Percentiles rank a stretch among this genome's conserved stretches.
Conservation (phyloP, 257 asterid genomes). For the Penstemon eatonii region DNA sequence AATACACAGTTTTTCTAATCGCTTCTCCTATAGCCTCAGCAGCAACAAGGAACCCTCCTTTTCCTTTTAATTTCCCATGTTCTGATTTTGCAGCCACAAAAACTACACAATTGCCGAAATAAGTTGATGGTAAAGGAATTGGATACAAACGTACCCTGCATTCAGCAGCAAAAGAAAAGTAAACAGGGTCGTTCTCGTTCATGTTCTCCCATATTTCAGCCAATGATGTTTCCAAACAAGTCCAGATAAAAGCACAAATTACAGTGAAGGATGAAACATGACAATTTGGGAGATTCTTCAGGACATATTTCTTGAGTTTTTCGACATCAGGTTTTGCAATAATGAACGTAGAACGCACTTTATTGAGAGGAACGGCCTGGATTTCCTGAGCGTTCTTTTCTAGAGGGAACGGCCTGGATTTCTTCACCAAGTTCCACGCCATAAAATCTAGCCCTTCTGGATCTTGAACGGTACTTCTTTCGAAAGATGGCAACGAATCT, state of each 20-base stretch:
- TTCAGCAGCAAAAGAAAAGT: constrained; percentile 1
- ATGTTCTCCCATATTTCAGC: not conserved
- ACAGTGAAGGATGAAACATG: constrained; percentile 11
- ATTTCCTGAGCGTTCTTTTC: too few species aligned
- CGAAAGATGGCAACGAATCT: not conserved
- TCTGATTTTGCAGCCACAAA: not conserved
- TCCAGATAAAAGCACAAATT: constrained; percentile 15
- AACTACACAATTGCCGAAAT: constrained; percentile 16
- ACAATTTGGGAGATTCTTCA: not conserved
- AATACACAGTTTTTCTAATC: not conserved
- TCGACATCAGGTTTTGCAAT: not conserved
- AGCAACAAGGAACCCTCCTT: constrained; percentile 3
- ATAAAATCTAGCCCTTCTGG: constrained; percentile 2
- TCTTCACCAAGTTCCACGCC: constrained; percentile 3
- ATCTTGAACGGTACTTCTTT: not conserved
- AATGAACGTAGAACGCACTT: not conserved
- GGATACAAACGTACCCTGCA: constrained; percentile 13
- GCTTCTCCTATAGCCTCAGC: constrained; percentile 1
- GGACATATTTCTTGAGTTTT: constrained; percentile 6
- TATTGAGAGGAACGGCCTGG: not conserved
- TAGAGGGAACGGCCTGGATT: not conserved
- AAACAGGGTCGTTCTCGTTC: not conserved
- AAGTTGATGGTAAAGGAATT: not conserved
- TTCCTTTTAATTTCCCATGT: constrained; percentile 8
- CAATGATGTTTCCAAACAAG: not conserved